Evolutionary conservation across 2,329 filamentous ascomycete species (phyloP).

Genomic region (Aspergillus floridensis): DNA sequence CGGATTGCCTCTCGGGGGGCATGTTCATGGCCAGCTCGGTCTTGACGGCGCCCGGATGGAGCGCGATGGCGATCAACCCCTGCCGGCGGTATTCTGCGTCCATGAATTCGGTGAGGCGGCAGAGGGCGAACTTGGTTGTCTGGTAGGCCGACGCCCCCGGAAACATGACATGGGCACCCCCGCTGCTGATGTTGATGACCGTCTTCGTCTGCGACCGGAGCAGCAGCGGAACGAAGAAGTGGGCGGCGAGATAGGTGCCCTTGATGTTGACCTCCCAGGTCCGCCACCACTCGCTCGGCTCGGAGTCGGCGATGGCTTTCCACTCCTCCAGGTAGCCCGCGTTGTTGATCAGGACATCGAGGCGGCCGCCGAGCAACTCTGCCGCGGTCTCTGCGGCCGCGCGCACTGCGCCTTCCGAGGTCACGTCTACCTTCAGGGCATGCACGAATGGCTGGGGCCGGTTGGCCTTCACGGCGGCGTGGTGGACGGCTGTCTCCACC

Average conservation of each 20-base stretch:
- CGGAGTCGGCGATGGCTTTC: slow-evolving; percentile 30
- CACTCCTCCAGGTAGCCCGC: slow-evolving; percentile 37
- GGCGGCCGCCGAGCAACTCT: slow-evolving; percentile 27
- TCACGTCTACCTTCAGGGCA: slow-evolving; percentile 46
- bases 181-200: slow-evolving; percentile 49
- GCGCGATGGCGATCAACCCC: slow-evolving; percentile 41
- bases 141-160: slow-evolving; percentile 46
- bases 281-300: slow-evolving; percentile 42
- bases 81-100: slow-evolving; percentile 46
- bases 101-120: slow-evolving; percentile 51
- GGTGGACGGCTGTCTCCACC: slow-evolving; percentile 30
- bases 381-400: slow-evolving; percentile 35
- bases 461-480: slow-evolving; percentile 24
- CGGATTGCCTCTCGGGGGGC: slow-evolving; percentile 25
- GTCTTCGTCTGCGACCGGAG: slow-evolving; percentile 35
- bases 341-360: slow-evolving; percentile 53
- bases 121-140: slow-evolving; percentile 50
- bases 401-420: slow-evolving; percentile 34
- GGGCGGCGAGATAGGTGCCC: slow-evolving; percentile 47
- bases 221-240: slow-evolving; percentile 48
- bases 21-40: slow-evolving; percentile 40
- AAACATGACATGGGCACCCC: slow-evolving; percentile 37
- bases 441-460: slow-evolving; percentile 42
- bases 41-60: slow-evolving; percentile 43
- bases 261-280: slow-evolving; percentile 51